phyloP scores from a whole-genome alignment of 139 green algal species.

The Tetratostichococcus sp. region DNA sequence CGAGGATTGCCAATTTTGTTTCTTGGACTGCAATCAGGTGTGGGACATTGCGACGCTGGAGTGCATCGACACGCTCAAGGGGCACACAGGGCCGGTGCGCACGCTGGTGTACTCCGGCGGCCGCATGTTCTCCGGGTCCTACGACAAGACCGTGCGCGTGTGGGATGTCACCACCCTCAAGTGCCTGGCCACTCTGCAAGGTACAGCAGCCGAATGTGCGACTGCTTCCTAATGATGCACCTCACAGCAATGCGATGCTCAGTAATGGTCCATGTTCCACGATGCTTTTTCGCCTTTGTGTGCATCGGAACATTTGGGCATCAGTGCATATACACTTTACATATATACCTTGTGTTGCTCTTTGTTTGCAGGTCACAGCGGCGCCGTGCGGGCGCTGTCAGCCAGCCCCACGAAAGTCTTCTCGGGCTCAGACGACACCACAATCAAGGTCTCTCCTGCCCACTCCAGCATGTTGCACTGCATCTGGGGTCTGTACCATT shows the following conservation, averaged over 20 bases:
- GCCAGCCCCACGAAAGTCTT: constrained; percentile 64
- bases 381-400: constrained; percentile 78
- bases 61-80: constrained; percentile 65
- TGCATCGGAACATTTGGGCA: too few species aligned
- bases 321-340: too few species aligned
- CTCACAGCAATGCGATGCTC: too few species aligned
- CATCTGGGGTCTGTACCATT: background rate
- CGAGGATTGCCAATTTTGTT: too few species aligned
- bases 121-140: constrained; percentile 79
- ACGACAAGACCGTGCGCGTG: constrained; percentile 88
- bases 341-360: background rate
- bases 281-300: constrained; percentile 9
- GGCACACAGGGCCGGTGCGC: constrained; percentile 82
- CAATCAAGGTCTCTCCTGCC: constrained; percentile 56
- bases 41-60: constrained; percentile 77
- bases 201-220: background rate
- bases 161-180: constrained; percentile 61
- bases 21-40: constrained; percentile 37
- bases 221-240: too few species aligned
- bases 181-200: constrained; percentile 42
- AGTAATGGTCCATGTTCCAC: too few species aligned
- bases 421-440: constrained; percentile 85
- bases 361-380: constrained; percentile 56
- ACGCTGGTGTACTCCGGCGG: constrained; percentile 72
- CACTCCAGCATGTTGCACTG: too few species aligned